Evolutionary conservation across 2,329 filamentous ascomycete genomes (phyloP), one percentile per base, ranked within the genome.

Genomic region (Aspergillus sojae): DNA sequence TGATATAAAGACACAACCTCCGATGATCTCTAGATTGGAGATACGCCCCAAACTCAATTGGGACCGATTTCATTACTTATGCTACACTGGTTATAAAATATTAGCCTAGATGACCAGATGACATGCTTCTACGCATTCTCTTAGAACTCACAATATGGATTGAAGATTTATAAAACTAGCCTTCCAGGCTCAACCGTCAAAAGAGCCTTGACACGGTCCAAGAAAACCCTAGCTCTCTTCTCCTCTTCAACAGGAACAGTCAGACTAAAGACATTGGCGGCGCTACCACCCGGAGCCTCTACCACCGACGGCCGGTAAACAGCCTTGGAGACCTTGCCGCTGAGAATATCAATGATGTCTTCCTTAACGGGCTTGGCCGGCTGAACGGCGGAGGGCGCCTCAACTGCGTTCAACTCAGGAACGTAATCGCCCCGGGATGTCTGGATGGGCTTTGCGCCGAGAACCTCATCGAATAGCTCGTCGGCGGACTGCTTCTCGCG

Each of bases 401-500:
- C 74, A 50, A 92, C 74, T 21, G 80, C 80, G 56, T 83, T 84
- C 70, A 97, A 87, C 73, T 93, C 88, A 1, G 94, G 93, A 11
- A 85, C 86, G 76, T 85, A 96, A 85, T 81, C 83, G 67, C 82
- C 93, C 80, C 77, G 87, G 76, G 74, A 84, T 32, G 77, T 79
- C 36, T 77, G 77, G 48, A 76, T 58, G 3, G 76, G 71, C 55
- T 70, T 67, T 1, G 82, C 80, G 11, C 94, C 94, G 9, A 99
- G 85, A 16, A 98, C 84, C 71, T 94, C 89, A 75, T 97, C 89
- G 80, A 98, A 98, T 14, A 99, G 87, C 76, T 96, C 93, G 74
- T 93, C 87, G 41, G 90, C 83, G 0, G 91, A 89, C 16, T 90
- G 90, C 74, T 88, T 85, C 53, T 86, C 84, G 65, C 83, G 82